These are phyloP conservation scores for Eucalyptus curtisii DNA, from an alignment of 345 rosid species.

Conservation along the genomic window DNA sequence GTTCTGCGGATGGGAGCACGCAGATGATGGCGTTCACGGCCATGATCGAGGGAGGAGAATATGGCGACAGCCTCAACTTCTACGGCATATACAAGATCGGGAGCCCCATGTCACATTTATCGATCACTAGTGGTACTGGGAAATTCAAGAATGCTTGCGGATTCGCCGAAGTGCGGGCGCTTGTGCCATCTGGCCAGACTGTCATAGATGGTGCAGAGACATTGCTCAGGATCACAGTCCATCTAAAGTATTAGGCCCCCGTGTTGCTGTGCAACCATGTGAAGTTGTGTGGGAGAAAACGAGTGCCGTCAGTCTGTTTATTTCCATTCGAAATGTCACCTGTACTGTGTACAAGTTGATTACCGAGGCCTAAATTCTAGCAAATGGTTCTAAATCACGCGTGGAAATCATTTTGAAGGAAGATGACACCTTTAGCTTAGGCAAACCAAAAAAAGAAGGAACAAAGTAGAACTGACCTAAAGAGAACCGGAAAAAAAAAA, in stretches of 20 bases:
- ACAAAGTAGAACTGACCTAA: not conserved
- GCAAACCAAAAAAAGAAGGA: not conserved
- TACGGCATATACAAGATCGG: constrained; percentile 74
- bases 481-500: not conserved
- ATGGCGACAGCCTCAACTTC: constrained; percentile 82
- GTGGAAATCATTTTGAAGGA: not conserved
- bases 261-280: not conserved
- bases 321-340: not conserved
- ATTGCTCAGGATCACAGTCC: constrained; percentile 60
- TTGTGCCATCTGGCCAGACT: constrained; percentile 66
- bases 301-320: not conserved
- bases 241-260: constrained; percentile 28
- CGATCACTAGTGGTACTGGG: constrained; percentile 89
- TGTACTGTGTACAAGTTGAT: not conserved
- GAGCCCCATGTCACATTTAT: constrained; percentile 59
- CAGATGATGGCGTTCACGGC: constrained; percentile 98
- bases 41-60: constrained; percentile 92
- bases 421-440: not conserved
- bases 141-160: constrained; percentile 68
- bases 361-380: not conserved
- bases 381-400: not conserved
- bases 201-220: constrained; percentile 64
- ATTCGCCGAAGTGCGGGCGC: constrained; percentile 52
- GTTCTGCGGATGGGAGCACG: constrained; percentile 73
- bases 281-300: not conserved